Evolutionary conservation across 2,329 filamentous ascomycete genomes (phyloP).

Genomic region (Trichoderma cornu-damae): DNA sequence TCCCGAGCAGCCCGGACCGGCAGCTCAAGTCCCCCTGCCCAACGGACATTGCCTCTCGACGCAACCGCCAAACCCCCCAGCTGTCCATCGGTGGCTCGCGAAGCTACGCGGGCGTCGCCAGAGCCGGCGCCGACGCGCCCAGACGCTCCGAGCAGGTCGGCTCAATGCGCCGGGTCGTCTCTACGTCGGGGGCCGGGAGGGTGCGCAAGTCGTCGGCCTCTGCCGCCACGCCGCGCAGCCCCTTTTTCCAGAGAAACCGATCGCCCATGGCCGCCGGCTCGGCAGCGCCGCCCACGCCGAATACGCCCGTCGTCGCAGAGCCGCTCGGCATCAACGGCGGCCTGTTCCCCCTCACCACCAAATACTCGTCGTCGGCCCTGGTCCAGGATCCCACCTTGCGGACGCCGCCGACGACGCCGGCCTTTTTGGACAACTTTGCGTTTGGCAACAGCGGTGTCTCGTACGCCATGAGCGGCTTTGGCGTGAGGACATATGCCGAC

Average conservation of each 20-base stretch:
- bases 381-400: slow-evolving; percentile 43
- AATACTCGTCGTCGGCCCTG: slow-evolving; percentile 28
- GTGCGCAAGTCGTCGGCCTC: slow-evolving; percentile 33
- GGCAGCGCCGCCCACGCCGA: slow-evolving; percentile 46
- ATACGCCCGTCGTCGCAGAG: slow-evolving; percentile 41
- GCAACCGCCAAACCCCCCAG: slow-evolving; percentile 42
- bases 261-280: slow-evolving; percentile 39
- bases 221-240: slow-evolving; percentile 27
- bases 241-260: slow-evolving; percentile 39
- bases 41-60: slow-evolving; percentile 50
- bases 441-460: slow-evolving; percentile 38
- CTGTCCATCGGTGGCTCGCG: slow-evolving; percentile 44
- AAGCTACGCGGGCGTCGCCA: slow-evolving; percentile 41
- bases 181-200: slow-evolving; percentile 41
- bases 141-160: slow-evolving; percentile 42
- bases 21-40: slow-evolving; percentile 46
- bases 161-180: slow-evolving; percentile 51
- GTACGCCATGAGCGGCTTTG: slow-evolving; percentile 44
- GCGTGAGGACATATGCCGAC: slow-evolving; percentile 40
- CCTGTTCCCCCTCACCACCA: slow-evolving; percentile 31
- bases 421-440: slow-evolving; percentile 38
- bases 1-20: slow-evolving; percentile 16
- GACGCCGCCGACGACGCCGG: slow-evolving; percentile 51
- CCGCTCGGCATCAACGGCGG: slow-evolving; percentile 36
- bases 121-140: slow-evolving; percentile 44